Percentiles rank a stretch among this genome's conserved stretches.
Evolutionary conservation across 129 eudicot species (phyloP).

Genomic region (Centaurea solstitialis): DNA sequence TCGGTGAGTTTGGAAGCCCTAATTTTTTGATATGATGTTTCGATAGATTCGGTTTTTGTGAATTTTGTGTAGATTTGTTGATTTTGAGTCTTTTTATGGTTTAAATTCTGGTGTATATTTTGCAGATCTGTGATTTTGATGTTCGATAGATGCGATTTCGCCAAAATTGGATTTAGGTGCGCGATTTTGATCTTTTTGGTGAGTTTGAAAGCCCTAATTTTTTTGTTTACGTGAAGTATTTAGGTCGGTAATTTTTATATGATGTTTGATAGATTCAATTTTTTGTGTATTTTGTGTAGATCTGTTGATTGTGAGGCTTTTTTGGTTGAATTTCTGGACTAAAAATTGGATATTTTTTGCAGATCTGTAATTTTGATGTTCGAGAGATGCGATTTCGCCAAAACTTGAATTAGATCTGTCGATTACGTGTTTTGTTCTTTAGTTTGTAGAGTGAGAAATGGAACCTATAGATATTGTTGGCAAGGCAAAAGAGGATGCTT

Average conservation of each 20-base stretch:
- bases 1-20: too few relatives aligned
- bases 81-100: not conserved
- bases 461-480: slow-evolving; percentile 94
- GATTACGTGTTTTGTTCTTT: not conserved
- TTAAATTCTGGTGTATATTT: not conserved
- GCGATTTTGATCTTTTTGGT: slow-evolving; percentile 17
- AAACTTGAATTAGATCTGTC: slow-evolving; percentile 6
- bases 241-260: not conserved
- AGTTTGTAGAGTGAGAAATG: slow-evolving; percentile 47
- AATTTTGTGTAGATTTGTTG: not conserved
- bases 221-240: not conserved
- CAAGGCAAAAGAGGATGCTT: slow-evolving; percentile 89
- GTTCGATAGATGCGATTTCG: not conserved
- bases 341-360: not conserved
- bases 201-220: not conserved
- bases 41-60: not conserved
- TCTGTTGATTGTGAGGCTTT: too few relatives aligned
- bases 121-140: not conserved
- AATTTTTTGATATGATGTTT: not conserved
- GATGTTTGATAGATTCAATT: too few relatives aligned
- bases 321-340: not conserved
- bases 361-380: not conserved
- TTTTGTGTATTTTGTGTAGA: too few relatives aligned
- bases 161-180: slow-evolving; percentile 1
- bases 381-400: not conserved